Conservation (phyloP, 2,329 filamentous ascomycete genomes). For the Alternaria consortialis region DNA sequence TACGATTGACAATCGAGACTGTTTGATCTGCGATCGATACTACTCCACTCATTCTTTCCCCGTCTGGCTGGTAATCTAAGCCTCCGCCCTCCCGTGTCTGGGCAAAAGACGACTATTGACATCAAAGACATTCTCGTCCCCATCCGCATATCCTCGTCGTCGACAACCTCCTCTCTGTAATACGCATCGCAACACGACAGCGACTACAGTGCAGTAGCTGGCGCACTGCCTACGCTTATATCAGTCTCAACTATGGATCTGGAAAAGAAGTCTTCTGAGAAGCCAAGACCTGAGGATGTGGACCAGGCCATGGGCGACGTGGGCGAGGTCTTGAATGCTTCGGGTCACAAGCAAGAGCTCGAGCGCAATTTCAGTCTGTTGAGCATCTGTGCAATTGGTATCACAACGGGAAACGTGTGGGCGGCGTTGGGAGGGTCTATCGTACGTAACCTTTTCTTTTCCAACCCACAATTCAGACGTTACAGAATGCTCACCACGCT, state of each 20-base stretch:
- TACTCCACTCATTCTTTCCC: background rate
- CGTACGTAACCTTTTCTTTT: conserved; percentile 39
- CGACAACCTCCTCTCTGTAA: background rate
- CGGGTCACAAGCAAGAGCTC: conserved; percentile 62
- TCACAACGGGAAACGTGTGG: conserved; percentile 57
- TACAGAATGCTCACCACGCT: background rate
- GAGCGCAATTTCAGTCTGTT: conserved; percentile 60
- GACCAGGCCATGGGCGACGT: conserved; percentile 32
- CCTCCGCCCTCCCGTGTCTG: background rate
- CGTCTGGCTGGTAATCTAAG: background rate
- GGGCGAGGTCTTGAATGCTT: conserved; percentile 58
- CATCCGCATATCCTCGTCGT: background rate
- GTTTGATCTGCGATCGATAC: conserved; percentile 3
- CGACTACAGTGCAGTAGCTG: background rate
- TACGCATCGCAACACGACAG: background rate
- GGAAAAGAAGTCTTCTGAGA: conserved; percentile 24
- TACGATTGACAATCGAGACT: background rate
- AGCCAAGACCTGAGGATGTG: conserved; percentile 19
- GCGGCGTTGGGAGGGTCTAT: conserved; percentile 59
- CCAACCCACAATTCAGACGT: background rate
- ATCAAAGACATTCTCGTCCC: background rate
- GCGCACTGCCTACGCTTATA: background rate
- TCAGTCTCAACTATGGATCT: conserved; percentile 3
- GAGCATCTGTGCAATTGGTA: conserved; percentile 58
- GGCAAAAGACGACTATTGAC: background rate